Percentiles rank a stretch among this genome's conserved stretches.
Evolutionary conservation across 768 basidiomycete genomes (phyloP).

Genomic region (Wakefieldia striispora): DNA sequence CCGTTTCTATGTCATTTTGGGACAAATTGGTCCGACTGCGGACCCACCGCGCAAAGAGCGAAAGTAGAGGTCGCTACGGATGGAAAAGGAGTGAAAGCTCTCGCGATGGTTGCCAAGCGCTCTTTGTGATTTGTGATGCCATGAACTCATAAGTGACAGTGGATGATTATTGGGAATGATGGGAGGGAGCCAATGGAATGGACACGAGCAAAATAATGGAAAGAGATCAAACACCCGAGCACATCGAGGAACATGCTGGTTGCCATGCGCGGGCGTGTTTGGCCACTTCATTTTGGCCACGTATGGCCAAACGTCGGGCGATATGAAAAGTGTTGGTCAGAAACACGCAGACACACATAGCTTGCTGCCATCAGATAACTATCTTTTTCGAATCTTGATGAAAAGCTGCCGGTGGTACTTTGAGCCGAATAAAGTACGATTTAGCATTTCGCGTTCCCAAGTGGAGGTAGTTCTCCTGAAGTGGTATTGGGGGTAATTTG

Average conservation of each 20-base stretch:
- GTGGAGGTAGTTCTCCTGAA: constrained; percentile 18
- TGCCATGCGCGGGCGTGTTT: constrained; percentile 14
- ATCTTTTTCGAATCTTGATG: constrained; percentile 5
- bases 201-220: constrained; percentile 2
- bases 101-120: background rate
- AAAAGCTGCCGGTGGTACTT: constrained; percentile 21
- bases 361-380: constrained; percentile 23
- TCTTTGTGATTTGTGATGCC: constrained; percentile 1
- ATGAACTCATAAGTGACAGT: background rate
- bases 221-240: constrained; percentile 13
- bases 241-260: constrained; percentile 10
- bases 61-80: constrained; percentile 10
- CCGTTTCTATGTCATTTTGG: constrained; percentile 23
- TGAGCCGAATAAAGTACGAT: constrained; percentile 12
- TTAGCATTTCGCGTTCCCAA: constrained; percentile 15
- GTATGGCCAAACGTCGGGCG: constrained; percentile 18
- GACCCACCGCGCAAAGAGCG: constrained; percentile 2
- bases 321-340: constrained; percentile 26
- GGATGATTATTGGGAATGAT: background rate
- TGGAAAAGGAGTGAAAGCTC: background rate
- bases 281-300: constrained; percentile 5
- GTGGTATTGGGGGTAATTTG: constrained; percentile 1
- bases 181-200: background rate
- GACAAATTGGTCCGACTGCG: constrained; percentile 8
- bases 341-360: constrained; percentile 9